Evolutionary conservation across 192 early-diverging fungal species (phyloP), one percentile per base, ranked within the genome.

Genomic region (Coemansia sp.): DNA sequence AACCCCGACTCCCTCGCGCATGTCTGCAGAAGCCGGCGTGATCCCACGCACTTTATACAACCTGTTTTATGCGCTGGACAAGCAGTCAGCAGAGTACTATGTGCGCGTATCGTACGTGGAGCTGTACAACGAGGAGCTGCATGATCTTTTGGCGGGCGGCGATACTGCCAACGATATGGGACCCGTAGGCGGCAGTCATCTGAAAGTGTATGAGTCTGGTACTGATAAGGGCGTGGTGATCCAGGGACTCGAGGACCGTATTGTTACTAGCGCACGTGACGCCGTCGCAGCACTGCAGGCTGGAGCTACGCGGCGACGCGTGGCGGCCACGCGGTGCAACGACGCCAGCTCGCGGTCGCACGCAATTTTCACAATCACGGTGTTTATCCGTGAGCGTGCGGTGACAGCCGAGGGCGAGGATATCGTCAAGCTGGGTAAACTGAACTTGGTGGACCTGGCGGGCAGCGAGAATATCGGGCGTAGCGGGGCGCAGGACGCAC

Each of bases 401-500:
- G 58, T 62, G 40, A 63, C 70, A 0, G 81, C 85, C 0, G 89
- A 90, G 38, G 91, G 93, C 23, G 91, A 96, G 58, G 91, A 93
- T 39, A 65, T 96, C 1, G 58, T 93, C n/a, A 94, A 92, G 74
- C 82, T 93, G 40, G 96, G 94, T 17, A 98, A 98, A 55, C 76
- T 98, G 14, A 95, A 97, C 64, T 80, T 99, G 19, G 96, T 99
- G 0, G 96, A 99, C 71, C 64, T 99, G 57, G 95, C 96, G 0
- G 95, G 96, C 7, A 92, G 89, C 38, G 95, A 98, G 58, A 96
- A 95, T 64, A 92, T 96, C 61, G 87, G 87, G 1, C 86, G 91
- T 23, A 91, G 93, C 1, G 96, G 95, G 7, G 94, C 94, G 0
- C 88, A 95, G 66, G 82, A 88, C 46, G 66, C 72, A 17, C 72